These are phyloP conservation scores for Schwanniomyces pseudopolymorphus DNA, from an alignment of 805 yeast species.

Conservation along the genomic window DNA sequence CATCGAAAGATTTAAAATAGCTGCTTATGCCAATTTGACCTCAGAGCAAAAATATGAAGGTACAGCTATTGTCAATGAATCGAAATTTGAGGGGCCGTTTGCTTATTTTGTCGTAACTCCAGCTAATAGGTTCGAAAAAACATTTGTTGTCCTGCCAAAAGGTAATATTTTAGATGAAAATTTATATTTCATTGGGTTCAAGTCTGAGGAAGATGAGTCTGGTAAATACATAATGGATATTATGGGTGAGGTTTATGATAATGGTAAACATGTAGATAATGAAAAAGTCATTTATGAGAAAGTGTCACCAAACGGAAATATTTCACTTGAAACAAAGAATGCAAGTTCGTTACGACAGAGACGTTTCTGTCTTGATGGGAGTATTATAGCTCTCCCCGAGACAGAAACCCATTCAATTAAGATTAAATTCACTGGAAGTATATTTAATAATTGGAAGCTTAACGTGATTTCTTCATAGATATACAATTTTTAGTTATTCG, in stretches of 20 bases:
- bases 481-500: background rate
- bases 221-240: slow-evolving; percentile 47
- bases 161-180: slow-evolving; percentile 44
- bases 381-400: slow-evolving; percentile 38
- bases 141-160: slow-evolving; percentile 61
- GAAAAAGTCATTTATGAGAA: slow-evolving; percentile 46
- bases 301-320: slow-evolving; percentile 25
- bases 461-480: slow-evolving; percentile 9
- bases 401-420: slow-evolving; percentile 9
- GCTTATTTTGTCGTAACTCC: slow-evolving; percentile 62
- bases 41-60: slow-evolving; percentile 56
- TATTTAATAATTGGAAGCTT: slow-evolving; percentile 20
- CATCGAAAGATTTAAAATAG: slow-evolving; percentile 62
- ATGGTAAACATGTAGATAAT: slow-evolving; percentile 55
- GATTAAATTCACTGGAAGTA: slow-evolving; percentile 18
- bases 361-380: slow-evolving; percentile 70
- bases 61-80: slow-evolving; percentile 15
- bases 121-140: slow-evolving; percentile 56
- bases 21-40: slow-evolving; percentile 57
- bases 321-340: slow-evolving; percentile 14
- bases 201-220: slow-evolving; percentile 23
- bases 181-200: slow-evolving; percentile 50
- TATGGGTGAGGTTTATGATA: slow-evolving; percentile 55
- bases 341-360: slow-evolving; percentile 22
- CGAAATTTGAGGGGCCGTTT: slow-evolving; percentile 37